A percentile compares a stretch with the other conserved stretches of the same genome.
phyloP scores from a whole-genome alignment of 352 stramenopile genomes.

The Peronospora farinosa region DNA sequence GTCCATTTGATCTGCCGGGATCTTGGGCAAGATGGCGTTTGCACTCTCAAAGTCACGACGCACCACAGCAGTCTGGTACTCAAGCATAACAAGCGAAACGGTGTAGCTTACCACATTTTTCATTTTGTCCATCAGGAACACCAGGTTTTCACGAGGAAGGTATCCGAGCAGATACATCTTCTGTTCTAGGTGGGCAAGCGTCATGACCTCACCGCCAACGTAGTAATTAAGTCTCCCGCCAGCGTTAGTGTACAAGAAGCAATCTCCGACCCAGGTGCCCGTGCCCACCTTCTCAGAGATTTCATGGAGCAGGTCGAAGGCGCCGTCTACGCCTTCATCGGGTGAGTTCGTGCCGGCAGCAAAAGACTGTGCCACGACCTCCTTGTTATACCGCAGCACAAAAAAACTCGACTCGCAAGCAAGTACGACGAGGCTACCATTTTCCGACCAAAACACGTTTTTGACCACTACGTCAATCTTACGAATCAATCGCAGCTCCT shows the following conservation, averaged over 20 bases:
- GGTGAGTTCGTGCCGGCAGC: slow-evolving; percentile 76
- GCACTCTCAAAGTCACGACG: slow-evolving; percentile 96
- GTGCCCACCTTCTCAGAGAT: slow-evolving; percentile 94
- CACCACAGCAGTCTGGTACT: slow-evolving; percentile 99
- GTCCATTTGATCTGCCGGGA: slow-evolving; percentile 87
- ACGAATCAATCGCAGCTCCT: slow-evolving; percentile 94
- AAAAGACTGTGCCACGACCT: slow-evolving; percentile 85
- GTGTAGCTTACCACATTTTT: slow-evolving; percentile 90
- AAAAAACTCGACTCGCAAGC: slow-evolving; percentile 94
- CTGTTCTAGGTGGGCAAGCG: slow-evolving; percentile 92
- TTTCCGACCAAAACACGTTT: slow-evolving; percentile 97
- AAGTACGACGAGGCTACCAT: slow-evolving; percentile 93
- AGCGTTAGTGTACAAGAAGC: slow-evolving; percentile 98
- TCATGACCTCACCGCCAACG: slow-evolving; percentile 99
- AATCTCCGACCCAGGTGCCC: slow-evolving; percentile 98
- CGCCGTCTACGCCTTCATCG: slow-evolving; percentile 95
- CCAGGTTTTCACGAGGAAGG: slow-evolving; percentile 95
- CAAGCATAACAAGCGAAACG: slow-evolving; percentile 92
- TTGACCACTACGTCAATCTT: slow-evolving; percentile 97
- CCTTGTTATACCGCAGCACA: slow-evolving; percentile 93
- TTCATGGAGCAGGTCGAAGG: slow-evolving; percentile 97
- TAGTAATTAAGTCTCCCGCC: slow-evolving; percentile 96
- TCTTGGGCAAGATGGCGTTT: slow-evolving; percentile 94
- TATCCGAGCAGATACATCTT: slow-evolving; percentile 98
- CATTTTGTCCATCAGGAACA: slow-evolving; percentile 98